Conservation (phyloP, 2,329 filamentous ascomycete species). For the Plenodomus biglobosus region DNA sequence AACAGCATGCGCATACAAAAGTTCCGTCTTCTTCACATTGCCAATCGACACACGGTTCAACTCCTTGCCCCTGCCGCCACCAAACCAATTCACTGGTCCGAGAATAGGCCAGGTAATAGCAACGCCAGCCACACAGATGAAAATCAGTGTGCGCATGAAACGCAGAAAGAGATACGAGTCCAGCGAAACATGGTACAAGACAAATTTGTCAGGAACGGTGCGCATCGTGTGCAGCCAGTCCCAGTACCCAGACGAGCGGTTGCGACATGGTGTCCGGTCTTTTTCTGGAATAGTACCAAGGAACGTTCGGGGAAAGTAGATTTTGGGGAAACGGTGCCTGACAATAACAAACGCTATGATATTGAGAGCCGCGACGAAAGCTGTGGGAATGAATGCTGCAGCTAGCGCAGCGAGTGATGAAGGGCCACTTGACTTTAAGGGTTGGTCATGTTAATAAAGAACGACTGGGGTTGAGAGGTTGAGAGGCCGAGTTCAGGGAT, state of each 20-base stretch:
- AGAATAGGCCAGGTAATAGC: conserved; percentile 84
- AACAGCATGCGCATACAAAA: conserved; percentile 76
- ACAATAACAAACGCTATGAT: conserved; percentile 45
- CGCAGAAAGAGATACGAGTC: conserved; percentile 91
- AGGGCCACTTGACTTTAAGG: conserved; percentile 29
- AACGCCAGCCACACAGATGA: conserved; percentile 81
- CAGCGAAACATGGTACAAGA: conserved; percentile 86
- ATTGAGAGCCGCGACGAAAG: conserved; percentile 33
- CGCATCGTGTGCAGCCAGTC: conserved; percentile 54
- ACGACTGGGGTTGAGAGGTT: neutral
- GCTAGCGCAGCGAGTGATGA: conserved; percentile 39
- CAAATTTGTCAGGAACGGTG: conserved; percentile 68
- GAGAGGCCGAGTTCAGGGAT: neutral
- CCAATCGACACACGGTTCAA: conserved; percentile 78
- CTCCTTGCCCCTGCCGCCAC: conserved; percentile 64
- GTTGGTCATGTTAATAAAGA: conserved; percentile 8
- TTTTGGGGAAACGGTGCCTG: conserved; percentile 47
- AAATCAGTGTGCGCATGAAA: conserved; percentile 75
- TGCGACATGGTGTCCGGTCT: conserved; percentile 46
- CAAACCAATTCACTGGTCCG: conserved; percentile 86
- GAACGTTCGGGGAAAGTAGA: conserved; percentile 50
- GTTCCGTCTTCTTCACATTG: conserved; percentile 68
- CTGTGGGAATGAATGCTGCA: conserved; percentile 41
- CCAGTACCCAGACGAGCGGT: conserved; percentile 28
- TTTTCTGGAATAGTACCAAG: conserved; percentile 47